Evolutionary conservation across 2,329 filamentous ascomycete genomes (phyloP).

Genomic region (Xylariaceae sp.): DNA sequence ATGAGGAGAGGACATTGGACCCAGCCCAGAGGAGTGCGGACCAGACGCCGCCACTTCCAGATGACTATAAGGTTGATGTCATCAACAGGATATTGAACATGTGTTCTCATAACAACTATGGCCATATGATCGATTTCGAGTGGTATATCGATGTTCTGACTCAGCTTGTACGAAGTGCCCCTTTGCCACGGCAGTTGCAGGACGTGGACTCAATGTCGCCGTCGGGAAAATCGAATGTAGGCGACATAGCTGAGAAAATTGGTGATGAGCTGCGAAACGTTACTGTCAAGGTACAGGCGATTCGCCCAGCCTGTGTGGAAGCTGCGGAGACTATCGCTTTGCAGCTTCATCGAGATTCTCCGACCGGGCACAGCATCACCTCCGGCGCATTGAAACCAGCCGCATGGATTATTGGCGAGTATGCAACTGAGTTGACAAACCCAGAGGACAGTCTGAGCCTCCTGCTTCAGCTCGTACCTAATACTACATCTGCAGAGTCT

Average conservation of each 20-base stretch:
- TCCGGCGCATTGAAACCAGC: constrained; percentile 69
- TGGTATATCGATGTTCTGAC: constrained; percentile 94
- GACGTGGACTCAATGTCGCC: constrained; percentile 30
- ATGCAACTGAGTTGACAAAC: constrained; percentile 64
- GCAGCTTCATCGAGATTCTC: constrained; percentile 49
- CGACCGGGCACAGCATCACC: constrained; percentile 51
- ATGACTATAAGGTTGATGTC: constrained; percentile 81
- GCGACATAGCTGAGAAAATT: constrained; percentile 63
- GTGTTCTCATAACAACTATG: constrained; percentile 86
- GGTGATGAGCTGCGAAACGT: constrained; percentile 86
- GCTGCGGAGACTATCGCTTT: constrained; percentile 75
- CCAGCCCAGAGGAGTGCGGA: constrained; percentile 30
- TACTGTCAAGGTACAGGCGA: constrained; percentile 82
- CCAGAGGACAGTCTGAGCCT: constrained; percentile 70
- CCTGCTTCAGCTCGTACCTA: constrained; percentile 63
- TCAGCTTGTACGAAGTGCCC: constrained; percentile 73
- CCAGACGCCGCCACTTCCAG: constrained; percentile 62
- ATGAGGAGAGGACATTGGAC: constrained; percentile 37
- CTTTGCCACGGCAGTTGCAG: constrained; percentile 35
- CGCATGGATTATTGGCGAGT: constrained; percentile 88
- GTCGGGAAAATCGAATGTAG: constrained; percentile 26
- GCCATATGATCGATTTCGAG: constrained; percentile 83
- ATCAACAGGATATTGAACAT: constrained; percentile 80
- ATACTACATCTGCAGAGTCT: constrained; percentile 56
- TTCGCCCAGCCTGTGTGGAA: constrained; percentile 73